These are phyloP conservation scores for Huiozyma naganishii DNA, from an alignment of 805 yeast species.

Conservation along the genomic window DNA sequence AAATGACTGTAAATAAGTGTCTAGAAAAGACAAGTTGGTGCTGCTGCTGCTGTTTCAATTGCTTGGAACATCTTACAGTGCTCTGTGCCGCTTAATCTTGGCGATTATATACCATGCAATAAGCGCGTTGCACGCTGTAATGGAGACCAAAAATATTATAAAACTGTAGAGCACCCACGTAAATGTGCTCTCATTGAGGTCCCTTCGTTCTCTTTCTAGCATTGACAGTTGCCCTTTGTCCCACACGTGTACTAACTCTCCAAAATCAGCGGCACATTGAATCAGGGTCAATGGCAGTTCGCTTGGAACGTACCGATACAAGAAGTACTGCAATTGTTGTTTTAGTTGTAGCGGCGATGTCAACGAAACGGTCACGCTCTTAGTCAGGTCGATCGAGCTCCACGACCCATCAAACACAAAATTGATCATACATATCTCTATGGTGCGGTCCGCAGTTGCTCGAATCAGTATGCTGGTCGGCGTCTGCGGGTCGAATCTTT, in stretches of 20 bases:
- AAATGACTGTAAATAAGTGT: no score
- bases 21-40: no score
- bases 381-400: conserved; percentile 20
- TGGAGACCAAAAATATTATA: conserved; percentile 1
- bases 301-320: not conserved
- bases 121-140: not conserved
- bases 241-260: not conserved
- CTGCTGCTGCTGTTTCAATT: no score
- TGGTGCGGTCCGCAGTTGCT: not conserved
- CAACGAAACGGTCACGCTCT: conserved; percentile 12
- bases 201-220: conserved; percentile 2
- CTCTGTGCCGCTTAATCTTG: not conserved
- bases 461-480: conserved; percentile 10
- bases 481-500: conserved; percentile 9
- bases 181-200: conserved; percentile 7
- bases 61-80: no score
- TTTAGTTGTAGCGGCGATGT: conserved; percentile 4
- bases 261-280: not conserved
- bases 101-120: not conserved
- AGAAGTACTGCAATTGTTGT: not conserved
- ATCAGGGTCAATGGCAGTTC: not conserved
- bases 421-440: conserved; percentile 25
- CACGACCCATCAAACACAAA: conserved; percentile 28
- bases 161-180: conserved; percentile 7
- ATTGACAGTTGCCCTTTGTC: not conserved